Base-by-base conservation (phyloP, 2,329 filamentous ascomycete species). In the Alternaria gaisen region DNA sequence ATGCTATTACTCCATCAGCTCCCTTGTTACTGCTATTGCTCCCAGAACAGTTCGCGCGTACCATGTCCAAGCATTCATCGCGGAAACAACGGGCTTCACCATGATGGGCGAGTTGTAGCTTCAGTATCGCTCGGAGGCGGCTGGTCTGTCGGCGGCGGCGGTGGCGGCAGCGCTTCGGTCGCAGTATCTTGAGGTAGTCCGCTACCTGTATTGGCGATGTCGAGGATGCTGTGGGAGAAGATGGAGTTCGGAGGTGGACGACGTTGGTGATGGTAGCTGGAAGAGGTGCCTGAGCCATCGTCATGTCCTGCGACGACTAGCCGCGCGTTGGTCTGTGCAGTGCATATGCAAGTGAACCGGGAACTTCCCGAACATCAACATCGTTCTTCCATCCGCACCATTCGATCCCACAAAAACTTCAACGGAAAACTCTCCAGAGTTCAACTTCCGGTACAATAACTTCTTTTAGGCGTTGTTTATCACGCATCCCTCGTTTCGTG, bases 41-140 rank as follows among this genome's bases (percentile, higher is more conserved):
- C 41, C 8, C 22, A 10, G 34, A 9, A 5, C 36, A n/a, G 7
- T 14, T 32, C 1, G 50, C 24, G 80, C 88, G 77, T 84, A 97
- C 94, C 94, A 97, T 84, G 90, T 92, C 93, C 94, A 97, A 76
- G 94, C 94, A 83, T 97, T 94, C 83, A 94, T 87, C 69, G 93
- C 90, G 77, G 92, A 91, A 72, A 98, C 92, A 77, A 98, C 85
- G 71, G 94, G 94, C 90, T 97, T 97, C 92, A 97, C 97, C 94
- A 97, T 97, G 77, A 47, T 71, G 67, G 69, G 63, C 69, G 67
- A 41, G 38, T 66, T 43, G 18, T 40, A 60, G 59, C 56, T 62
- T 53, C 55, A 52, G 36, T 36, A 43, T 52, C 50, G 53, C 48
- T 46, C 43, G 53, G 55, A 56, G 60, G 65, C 43, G 60, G 64